Percentiles rank a stretch among this genome's conserved stretches.
Evolutionary conservation across 1,284 basidiomycete species (phyloP).

Genomic region (Apiotrichum sp.): DNA sequence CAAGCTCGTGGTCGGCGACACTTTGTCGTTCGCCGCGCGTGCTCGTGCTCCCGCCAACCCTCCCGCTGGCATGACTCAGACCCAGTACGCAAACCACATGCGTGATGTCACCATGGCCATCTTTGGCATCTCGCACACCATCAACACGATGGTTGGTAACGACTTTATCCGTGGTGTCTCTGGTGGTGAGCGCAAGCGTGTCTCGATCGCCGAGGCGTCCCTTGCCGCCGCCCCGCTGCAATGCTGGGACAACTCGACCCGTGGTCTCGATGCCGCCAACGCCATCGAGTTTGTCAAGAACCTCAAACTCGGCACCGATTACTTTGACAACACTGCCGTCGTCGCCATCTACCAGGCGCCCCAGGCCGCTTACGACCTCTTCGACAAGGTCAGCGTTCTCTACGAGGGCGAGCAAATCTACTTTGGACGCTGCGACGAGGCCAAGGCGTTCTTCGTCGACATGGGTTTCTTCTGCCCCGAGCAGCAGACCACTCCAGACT

Average conservation of each 20-base stretch:
- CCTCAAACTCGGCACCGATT: constrained; percentile 50
- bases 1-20: constrained; percentile 51
- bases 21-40: constrained; percentile 42
- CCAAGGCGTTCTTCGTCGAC: constrained; percentile 68
- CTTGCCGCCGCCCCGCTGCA: constrained; percentile 42
- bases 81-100: constrained; percentile 46
- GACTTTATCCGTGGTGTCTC: constrained; percentile 51
- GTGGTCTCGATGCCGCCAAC: constrained; percentile 55
- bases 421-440: constrained; percentile 66
- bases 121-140: constrained; percentile 52
- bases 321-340: constrained; percentile 40
- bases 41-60: constrained; percentile 44
- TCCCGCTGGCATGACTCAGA: constrained; percentile 44
- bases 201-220: constrained; percentile 51
- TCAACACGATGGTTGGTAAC: constrained; percentile 50
- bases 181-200: constrained; percentile 54
- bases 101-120: constrained; percentile 51
- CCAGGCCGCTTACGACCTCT: constrained; percentile 52
- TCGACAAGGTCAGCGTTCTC: constrained; percentile 68
- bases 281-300: constrained; percentile 54
- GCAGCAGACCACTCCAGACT: constrained; percentile 52
- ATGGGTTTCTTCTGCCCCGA: constrained; percentile 62
- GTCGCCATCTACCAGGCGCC: constrained; percentile 52
- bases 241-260: constrained; percentile 52
- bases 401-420: constrained; percentile 78